Evolutionary conservation across 345 rosid species (phyloP), one percentile per base, ranked within the genome.

Genomic region (Arabis alpina): DNA sequence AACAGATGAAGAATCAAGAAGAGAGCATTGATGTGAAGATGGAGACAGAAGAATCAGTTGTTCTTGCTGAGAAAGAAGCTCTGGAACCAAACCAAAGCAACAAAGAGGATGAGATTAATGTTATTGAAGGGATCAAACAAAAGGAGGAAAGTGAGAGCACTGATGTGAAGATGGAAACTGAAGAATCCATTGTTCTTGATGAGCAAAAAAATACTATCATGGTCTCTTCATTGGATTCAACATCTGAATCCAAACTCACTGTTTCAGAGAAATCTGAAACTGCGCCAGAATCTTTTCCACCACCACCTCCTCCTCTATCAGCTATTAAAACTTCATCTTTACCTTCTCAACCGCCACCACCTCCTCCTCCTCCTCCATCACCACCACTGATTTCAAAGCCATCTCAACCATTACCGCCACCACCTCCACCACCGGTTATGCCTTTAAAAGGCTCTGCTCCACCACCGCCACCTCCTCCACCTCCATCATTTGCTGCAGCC

Each of bases 391-490:
- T 5, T 16, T 25, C 45, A 62, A 28, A 62, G 42, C 39, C 45
- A 67, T 45, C 43, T 24, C 51, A 64, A 53, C 74, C 56, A 0
- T 74, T 55, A 59, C 72, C 66, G 3, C 77, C 71, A 42, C 67
- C 48, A 10, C 49, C 55, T 45, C 51, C 66, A 7, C 60, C 61
- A 41, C 24, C 19, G 1, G 0, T 24, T 15, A 74, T 64, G 50
- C 53, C 74, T 62, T 9, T 57, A 19, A 24, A 47, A 70, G n/a
- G 8, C 73, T 23, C 25, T 39, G 54, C 30, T 40, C 58, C 49
- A 4, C 68, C 70, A 9, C 59, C 60, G 4, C 71, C 61, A 6
- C 71, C 70, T 1, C 70, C 74, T 1, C 74, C 76, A 10, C 79
- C 73, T 28, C 61, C 73, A 48, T 0, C 13, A 8, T 28, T 2